Base-by-base conservation (phyloP, 768 basidiomycete genomes). In the Boletus bicolor region DNA sequence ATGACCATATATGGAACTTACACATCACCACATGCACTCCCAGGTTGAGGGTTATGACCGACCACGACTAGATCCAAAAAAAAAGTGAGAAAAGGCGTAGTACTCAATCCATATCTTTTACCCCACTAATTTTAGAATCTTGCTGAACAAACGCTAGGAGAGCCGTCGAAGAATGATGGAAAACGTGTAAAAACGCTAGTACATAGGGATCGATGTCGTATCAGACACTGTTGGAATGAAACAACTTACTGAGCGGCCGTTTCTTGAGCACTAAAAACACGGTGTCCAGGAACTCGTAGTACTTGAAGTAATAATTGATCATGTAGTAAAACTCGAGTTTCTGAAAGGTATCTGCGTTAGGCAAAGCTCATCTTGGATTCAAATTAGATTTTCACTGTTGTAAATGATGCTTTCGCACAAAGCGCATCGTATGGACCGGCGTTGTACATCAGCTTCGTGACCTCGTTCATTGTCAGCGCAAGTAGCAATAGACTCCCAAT, bases 221-320 rank as follows among this genome's bases (percentile, higher is more conserved):
- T 49, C 30, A 38, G 36, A 24, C 19, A 2, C 24, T 30, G 51
- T 39, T 32, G 17, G 14, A 28, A 37, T 6, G 39, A 37, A 42
- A 44, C 42, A 14, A 76, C 87, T 64, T 67, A 91, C 93, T 89
- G 49, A 98, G 80, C 3, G 91, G 92, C 73, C 97, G 96, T 82
- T 98, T 98, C 84, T 95, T 98, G 64, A 97, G 78, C 19, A 92
- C 91, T 50, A 98, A 82, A 82, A 98, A 97, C 57, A 96, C 82
- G 35, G 96, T 98, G 79, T 98, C 95, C 62, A 93, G 68, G 55
- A 98, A 83, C 74, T 98, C 96, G 61, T 94, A 74, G 74, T 96
- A 98, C 73, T 97, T 97, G 83, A 96, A 91, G 75, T 86, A 93
- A 76, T 98, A 97, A 77, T 98, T 97, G 77, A 97, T 75, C 78